Evolutionary conservation across 1,284 basidiomycete genomes (phyloP).

Genomic region (Xerocomus nothofagi): DNA sequence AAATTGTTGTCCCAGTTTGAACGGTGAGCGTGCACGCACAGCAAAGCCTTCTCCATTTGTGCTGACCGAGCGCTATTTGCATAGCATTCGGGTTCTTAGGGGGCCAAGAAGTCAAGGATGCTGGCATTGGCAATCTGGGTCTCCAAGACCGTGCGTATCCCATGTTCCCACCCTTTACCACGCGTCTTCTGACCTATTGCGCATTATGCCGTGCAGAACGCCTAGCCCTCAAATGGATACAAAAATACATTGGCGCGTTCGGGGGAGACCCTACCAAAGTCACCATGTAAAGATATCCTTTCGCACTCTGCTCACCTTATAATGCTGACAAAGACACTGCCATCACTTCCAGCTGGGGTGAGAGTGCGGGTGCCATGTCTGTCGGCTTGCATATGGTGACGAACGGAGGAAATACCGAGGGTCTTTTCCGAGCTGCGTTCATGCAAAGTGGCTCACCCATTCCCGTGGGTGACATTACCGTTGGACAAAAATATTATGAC

Average conservation of each 20-base stretch:
- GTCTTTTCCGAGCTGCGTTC: constrained; percentile 36
- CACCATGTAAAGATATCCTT: constrained; percentile 33
- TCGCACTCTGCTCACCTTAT: background rate
- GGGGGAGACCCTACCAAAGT: constrained; percentile 47
- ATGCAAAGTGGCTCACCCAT: constrained; percentile 34
- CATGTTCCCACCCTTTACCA: background rate
- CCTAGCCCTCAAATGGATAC: constrained; percentile 49
- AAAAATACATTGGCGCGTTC: constrained; percentile 47
- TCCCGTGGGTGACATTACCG: constrained; percentile 25
- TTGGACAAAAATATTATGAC: constrained; percentile 29
- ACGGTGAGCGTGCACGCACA: constrained; percentile 29
- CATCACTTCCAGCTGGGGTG: constrained; percentile 27
- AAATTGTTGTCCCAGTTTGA: constrained; percentile 14
- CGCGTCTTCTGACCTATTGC: background rate
- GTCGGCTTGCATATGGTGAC: constrained; percentile 32
- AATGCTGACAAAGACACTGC: background rate
- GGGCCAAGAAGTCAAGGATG: constrained; percentile 49
- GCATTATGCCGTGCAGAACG: constrained; percentile 30
- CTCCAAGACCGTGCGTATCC: constrained; percentile 49
- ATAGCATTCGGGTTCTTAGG: constrained; percentile 50
- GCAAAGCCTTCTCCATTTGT: constrained; percentile 30
- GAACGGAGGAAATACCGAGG: constrained; percentile 25
- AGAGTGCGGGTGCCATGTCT: constrained; percentile 36
- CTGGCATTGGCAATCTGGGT: constrained; percentile 55
- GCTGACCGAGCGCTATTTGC: background rate